Conservation (phyloP, 495 filamentous ascomycete genomes). For the Saxophila tyrrhenica region DNA sequence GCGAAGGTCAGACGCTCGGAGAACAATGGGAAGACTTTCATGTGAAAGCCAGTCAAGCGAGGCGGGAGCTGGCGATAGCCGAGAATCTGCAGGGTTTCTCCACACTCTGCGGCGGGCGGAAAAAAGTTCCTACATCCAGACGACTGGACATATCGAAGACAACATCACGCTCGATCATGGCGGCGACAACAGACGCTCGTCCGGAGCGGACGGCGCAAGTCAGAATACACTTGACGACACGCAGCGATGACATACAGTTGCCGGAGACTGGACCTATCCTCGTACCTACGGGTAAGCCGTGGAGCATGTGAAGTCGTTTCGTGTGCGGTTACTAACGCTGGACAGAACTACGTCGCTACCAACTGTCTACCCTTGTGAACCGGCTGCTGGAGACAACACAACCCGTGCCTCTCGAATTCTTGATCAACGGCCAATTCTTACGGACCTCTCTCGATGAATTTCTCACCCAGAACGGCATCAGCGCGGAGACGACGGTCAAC, state of each 20-base stretch:
- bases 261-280: constrained; percentile 51
- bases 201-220: constrained; percentile 38
- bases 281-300: constrained; percentile 48
- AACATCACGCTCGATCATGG: too few species aligned
- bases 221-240: constrained; percentile 48
- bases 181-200: too few species aligned
- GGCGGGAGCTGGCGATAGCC: not conserved
- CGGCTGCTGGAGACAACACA: constrained; percentile 67
- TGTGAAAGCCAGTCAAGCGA: constrained; percentile 1
- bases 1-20: too few species aligned
- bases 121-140: too few species aligned
- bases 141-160: too few species aligned
- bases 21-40: not conserved
- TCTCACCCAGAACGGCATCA: constrained; percentile 72
- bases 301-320: not conserved
- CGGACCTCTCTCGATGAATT: constrained; percentile 82
- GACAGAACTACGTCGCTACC: constrained; percentile 73
- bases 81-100: not conserved
- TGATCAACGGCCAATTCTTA: constrained; percentile 83
- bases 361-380: constrained; percentile 85
- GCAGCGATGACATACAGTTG: constrained; percentile 48
- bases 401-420: constrained; percentile 89
- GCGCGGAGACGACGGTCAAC: constrained; percentile 70
- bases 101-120: not conserved
- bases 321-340: not conserved